A percentile compares a stretch with the other conserved stretches of the same genome.
Evolutionary conservation across 176 grass and related monocot species (phyloP).

Genomic region (Neostapfia colusana): DNA sequence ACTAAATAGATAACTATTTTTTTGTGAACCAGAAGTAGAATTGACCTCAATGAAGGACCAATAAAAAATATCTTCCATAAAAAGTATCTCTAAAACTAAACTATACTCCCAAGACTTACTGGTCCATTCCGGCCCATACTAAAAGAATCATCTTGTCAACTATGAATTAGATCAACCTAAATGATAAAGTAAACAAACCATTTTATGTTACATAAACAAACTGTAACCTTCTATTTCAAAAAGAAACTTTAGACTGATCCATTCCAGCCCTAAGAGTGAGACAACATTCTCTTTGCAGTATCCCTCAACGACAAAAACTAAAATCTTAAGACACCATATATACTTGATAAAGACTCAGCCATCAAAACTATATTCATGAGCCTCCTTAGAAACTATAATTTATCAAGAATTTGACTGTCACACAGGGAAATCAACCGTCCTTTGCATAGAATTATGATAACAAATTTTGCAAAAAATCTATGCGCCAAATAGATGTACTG

Average conservation of each 20-base stretch:
- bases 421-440: not conserved
- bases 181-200: not conserved
- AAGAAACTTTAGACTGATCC: not conserved
- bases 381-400: conserved; percentile 12
- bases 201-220: not conserved
- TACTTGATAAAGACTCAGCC: not conserved
- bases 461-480: conserved; percentile 3
- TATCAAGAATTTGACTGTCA: not conserved
- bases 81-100: not conserved
- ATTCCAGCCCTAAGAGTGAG: not conserved
- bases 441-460: not conserved
- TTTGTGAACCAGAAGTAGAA: not conserved
- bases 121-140: not conserved
- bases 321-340: not conserved
- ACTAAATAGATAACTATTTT: not conserved
- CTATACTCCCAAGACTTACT: not conserved
- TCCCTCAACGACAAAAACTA: conserved; percentile 5
- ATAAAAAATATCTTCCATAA: not conserved
- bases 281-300: not conserved
- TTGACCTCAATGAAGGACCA: not conserved
- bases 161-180: not conserved
- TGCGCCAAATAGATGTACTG: conserved; percentile 14
- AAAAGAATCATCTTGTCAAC: not conserved
- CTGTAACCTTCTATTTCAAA: not conserved
- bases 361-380: not conserved